A percentile compares a stretch with the other conserved stretches of the same genome.
Evolutionary conservation across 352 stramenopile species (phyloP).

Genomic region (Phytophthora sojae): DNA sequence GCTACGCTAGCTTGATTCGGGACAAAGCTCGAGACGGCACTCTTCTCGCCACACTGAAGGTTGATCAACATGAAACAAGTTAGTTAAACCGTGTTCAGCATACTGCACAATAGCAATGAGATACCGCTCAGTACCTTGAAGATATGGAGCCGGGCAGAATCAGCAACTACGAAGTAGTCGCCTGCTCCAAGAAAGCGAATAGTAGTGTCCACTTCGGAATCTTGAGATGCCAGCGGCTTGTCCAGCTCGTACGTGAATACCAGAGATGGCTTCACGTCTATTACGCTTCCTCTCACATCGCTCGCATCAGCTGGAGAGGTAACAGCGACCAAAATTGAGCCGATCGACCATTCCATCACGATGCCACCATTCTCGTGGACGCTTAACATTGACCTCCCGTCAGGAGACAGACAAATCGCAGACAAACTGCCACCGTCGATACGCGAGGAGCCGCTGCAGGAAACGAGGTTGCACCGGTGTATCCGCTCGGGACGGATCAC

Average conservation of each 20-base stretch:
- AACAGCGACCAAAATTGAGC: constrained; percentile 33
- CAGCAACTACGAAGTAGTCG: constrained; percentile 48
- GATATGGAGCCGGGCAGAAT: constrained; percentile 36
- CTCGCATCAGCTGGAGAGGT: constrained; percentile 19
- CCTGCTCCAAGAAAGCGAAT: constrained; percentile 45
- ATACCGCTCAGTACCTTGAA: constrained; percentile 43
- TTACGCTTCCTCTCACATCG: constrained; percentile 41
- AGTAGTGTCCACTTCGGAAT: constrained; percentile 24
- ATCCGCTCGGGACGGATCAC: constrained; percentile 37
- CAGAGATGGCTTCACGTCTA: constrained; percentile 36
- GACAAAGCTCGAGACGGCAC: constrained; percentile 28
- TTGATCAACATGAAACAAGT: constrained; percentile 2
- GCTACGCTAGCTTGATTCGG: constrained; percentile 34
- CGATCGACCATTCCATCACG: constrained; percentile 50
- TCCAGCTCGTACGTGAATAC: constrained; percentile 42
- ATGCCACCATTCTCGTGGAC: constrained; percentile 27
- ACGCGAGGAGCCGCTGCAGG: constrained; percentile 14
- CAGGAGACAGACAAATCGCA: constrained; percentile 46
- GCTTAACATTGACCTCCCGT: constrained; percentile 42
- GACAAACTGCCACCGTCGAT: constrained; percentile 21
- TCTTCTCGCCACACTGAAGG: constrained; percentile 33
- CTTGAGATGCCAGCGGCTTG: constrained; percentile 5
- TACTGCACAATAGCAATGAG: not conserved
- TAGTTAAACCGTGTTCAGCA: not conserved
- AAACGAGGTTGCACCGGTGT: constrained; percentile 39